Base-by-base conservation (phyloP, 495 filamentous ascomycete species). In the Pyrenula aspistea region DNA sequence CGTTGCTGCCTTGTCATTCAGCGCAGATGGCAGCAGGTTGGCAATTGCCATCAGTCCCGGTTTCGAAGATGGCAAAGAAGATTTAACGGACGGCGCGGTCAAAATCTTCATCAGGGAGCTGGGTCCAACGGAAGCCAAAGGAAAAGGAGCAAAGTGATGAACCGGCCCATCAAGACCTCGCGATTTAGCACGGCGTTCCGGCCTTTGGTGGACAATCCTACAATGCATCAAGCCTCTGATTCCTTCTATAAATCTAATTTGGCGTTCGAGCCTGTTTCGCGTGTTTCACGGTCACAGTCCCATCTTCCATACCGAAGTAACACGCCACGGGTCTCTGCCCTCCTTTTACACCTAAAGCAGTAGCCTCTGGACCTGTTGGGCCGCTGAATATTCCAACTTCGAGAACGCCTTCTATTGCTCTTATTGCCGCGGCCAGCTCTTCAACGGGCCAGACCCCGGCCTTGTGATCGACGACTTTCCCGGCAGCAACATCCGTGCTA, bases 351-450 rank as follows among this genome's bases (percentile, higher is more conserved):
- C 81, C 82, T 48, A 68, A 67, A 49, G 73, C 75, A 47, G 76
- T 73, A 31, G 83, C 83, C 68, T 91, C 72, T 2, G 77, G 67
- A 2, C 91, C 91, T 55, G 89, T 89, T 59, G 80, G 51, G 0
- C 91, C 91, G 51, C 79, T 80, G 76, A 98, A 98, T 31, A 97
- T 77, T 25, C 93, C 93, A 47, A 95, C 90, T 64, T 96, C 91
- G 53, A 95, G 71, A 11, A 98, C 91, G 50, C 93, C 93, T 2
- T 84, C 83, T 57, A 97, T 88, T 57, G 77, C 70, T 68, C 91
- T 94, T 64, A 98, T 84, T 58, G 78, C 70, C 51, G 69, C 70
- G 10, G 88, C 82, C 51, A 98, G 72, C 11, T 73, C 74, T 49
- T 85, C 80, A 0, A 96, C 90, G 57, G 89, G 86, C 89, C 87